Conservation (phyloP, 805 yeast species). For the Wickerhamomyces canadensis region DNA sequence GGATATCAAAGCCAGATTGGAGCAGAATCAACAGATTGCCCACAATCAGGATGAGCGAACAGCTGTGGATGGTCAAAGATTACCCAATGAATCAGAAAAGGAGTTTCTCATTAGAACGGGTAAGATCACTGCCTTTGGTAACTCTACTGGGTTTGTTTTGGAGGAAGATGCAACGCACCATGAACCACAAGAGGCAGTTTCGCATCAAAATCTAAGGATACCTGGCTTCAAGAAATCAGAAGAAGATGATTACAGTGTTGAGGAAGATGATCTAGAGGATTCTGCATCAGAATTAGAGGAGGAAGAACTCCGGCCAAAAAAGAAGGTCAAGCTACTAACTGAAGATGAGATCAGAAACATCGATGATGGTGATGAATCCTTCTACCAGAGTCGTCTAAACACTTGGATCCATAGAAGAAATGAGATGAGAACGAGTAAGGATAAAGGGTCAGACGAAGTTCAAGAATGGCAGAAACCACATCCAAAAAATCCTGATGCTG, state of each 20-base stretch:
- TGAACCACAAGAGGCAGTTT: constrained; percentile 7
- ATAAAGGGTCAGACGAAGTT: constrained; percentile 4
- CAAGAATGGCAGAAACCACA: constrained; percentile 75
- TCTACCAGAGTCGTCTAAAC: constrained; percentile 54
- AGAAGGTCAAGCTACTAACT: constrained; percentile 15
- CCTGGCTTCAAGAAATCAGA: constrained; percentile 17
- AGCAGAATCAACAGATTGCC: constrained; percentile 21
- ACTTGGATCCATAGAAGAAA: constrained; percentile 57
- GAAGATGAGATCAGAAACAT: constrained; percentile 36
- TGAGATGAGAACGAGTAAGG: constrained; percentile 28
- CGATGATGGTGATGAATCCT: constrained; percentile 79
- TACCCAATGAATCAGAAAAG: constrained; percentile 70
- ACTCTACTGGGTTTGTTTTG: constrained; percentile 46
- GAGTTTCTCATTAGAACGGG: constrained; percentile 87
- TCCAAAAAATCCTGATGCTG: constrained; percentile 72
- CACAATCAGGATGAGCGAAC: constrained; percentile 3
- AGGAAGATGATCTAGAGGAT: constrained; percentile 13
- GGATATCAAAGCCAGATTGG: constrained; percentile 52
- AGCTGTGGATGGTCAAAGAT: constrained; percentile 22
- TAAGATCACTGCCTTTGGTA: constrained; percentile 89
- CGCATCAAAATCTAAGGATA: constrained; percentile 20
- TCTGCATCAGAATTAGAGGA: constrained; percentile 18
- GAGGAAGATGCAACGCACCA: constrained; percentile 26
- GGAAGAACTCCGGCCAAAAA: constrained; percentile 9
- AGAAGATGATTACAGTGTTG: constrained; percentile 12